Conservation (phyloP, 2,329 filamentous ascomycete genomes). For the Colletotrichum orbiculare region DNA sequence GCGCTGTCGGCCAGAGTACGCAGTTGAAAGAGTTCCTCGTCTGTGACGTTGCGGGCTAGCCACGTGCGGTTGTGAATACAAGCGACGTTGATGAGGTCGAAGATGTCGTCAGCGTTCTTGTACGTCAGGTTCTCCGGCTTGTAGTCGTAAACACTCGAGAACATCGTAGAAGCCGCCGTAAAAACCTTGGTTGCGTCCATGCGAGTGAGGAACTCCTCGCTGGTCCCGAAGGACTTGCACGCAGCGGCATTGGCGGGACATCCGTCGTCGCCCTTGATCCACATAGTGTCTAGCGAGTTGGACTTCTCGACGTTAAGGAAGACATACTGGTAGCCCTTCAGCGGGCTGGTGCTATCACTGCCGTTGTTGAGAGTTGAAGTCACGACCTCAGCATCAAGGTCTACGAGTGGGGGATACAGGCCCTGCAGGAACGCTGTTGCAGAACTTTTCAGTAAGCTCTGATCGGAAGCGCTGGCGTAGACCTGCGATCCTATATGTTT, state of each 20-base stretch:
- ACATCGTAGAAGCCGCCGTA: constrained; percentile 45
- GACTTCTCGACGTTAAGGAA: constrained; percentile 44
- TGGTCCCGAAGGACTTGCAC: constrained; percentile 44
- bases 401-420: constrained; percentile 47
- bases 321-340: constrained; percentile 50
- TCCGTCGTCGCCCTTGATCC: constrained; percentile 51
- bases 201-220: constrained; percentile 41
- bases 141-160: constrained; percentile 46
- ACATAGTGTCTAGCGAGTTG: constrained; percentile 48
- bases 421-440: constrained; percentile 50
- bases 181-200: constrained; percentile 44
- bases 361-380: constrained; percentile 44
- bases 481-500: constrained; percentile 46
- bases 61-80: constrained; percentile 47
- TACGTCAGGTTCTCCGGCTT: constrained; percentile 47
- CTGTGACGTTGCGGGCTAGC: constrained; percentile 44
- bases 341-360: constrained; percentile 27
- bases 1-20: constrained; percentile 47
- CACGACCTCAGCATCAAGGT: constrained; percentile 42
- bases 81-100: constrained; percentile 50
- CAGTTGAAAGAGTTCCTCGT: constrained; percentile 47
- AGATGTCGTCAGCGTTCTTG: constrained; percentile 49
- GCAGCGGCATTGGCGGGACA: constrained; percentile 44
- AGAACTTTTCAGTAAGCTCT: constrained; percentile 47
- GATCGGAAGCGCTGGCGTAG: constrained; percentile 47